Evolutionary conservation across 2,329 filamentous ascomycete species (phyloP).

Genomic region (Penicillium sp.): DNA sequence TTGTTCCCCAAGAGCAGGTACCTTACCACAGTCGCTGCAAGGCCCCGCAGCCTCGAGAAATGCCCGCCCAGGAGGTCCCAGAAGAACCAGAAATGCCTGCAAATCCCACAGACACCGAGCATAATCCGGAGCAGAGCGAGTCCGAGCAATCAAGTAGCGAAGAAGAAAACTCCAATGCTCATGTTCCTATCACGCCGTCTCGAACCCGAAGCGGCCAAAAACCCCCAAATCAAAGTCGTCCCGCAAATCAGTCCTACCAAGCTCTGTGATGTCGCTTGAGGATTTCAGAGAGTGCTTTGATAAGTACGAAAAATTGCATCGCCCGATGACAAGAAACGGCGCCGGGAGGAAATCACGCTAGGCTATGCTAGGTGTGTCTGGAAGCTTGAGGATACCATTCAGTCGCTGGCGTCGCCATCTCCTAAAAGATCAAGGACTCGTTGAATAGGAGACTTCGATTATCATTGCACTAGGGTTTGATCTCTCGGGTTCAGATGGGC

Average conservation of each 20-base stretch:
- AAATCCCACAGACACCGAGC: not conserved
- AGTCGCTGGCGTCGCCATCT: not conserved
- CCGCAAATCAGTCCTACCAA: not conserved
- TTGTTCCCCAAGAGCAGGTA: not conserved
- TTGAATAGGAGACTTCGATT: not conserved
- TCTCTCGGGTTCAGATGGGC: not conserved
- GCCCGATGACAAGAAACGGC: not conserved
- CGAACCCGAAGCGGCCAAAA: not conserved
- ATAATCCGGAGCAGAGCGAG: not conserved
- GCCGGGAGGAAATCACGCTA: not conserved
- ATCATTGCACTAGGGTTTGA: not conserved
- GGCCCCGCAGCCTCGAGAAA: not conserved
- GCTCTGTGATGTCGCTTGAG: not conserved
- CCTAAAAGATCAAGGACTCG: not conserved
- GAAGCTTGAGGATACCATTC: not conserved
- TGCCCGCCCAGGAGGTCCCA: not conserved
- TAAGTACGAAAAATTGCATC: not conserved
- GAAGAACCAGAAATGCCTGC: not conserved
- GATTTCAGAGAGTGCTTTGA: not conserved
- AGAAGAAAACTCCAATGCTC: not conserved
- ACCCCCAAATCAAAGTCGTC: not conserved
- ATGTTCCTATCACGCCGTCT: not conserved
- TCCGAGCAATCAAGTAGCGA: not conserved
- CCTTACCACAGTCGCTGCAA: not conserved
- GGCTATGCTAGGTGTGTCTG: not conserved